phyloP scores from a whole-genome alignment of 176 grass and related monocot genomes.

The Saccharum officinarum region DNA sequence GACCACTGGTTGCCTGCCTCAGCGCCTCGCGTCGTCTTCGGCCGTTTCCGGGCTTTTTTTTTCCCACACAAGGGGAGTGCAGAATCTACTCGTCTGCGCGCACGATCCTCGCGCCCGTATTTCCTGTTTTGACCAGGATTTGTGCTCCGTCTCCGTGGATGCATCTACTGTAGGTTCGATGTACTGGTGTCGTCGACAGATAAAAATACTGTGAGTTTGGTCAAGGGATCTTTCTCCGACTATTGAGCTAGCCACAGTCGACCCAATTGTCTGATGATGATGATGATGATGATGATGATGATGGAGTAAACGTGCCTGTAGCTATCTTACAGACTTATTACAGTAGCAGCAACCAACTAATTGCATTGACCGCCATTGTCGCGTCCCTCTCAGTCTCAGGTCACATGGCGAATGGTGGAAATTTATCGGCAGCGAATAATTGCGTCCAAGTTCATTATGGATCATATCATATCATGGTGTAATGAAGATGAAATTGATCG shows the following conservation, averaged over 20 bases:
- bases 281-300: too few species aligned
- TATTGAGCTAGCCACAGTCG: background rate
- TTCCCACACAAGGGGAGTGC: background rate
- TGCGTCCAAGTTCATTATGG: background rate
- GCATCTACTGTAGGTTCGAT: background rate
- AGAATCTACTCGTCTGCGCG: background rate
- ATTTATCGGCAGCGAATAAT: background rate
- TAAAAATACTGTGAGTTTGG: background rate
- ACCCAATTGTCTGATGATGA: background rate
- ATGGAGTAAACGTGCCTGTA: background rate
- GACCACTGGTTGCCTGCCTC: too few species aligned
- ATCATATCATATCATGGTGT: background rate
- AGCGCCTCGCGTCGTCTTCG: background rate
- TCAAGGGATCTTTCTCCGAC: background rate
- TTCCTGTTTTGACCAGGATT: constrained; percentile 21
- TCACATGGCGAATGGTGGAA: background rate
- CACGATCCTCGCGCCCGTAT: background rate
- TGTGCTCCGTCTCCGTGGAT: background rate
- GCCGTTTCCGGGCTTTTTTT: background rate
- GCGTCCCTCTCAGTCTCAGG: background rate
- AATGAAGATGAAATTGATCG: background rate
- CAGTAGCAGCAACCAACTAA: background rate
- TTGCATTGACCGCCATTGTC: background rate
- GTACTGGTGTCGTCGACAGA: background rate
- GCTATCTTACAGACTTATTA: constrained; percentile 7